phyloP scores from a whole-genome alignment of 371 early-diverging fungal species.

The Mycotypha africana region DNA sequence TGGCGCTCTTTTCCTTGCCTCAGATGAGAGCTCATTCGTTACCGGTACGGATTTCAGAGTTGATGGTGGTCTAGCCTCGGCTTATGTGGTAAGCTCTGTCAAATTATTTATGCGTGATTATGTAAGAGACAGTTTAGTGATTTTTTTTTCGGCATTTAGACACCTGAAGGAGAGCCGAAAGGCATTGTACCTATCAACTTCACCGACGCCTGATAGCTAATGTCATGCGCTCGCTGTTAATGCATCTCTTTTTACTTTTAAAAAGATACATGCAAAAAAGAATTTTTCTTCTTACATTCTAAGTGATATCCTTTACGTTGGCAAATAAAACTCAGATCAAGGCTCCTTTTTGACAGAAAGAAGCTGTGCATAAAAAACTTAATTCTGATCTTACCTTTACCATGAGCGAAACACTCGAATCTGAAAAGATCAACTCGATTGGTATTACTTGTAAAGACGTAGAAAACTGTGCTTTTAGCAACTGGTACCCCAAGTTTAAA shows the following conservation, averaged over 20 bases:
- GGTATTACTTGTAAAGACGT: constrained; percentile 34
- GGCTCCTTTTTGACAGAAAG: too few species aligned
- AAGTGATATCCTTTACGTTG: too few species aligned
- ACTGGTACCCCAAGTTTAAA: constrained; percentile 73
- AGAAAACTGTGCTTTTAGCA: constrained; percentile 62
- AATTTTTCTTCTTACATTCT: too few species aligned
- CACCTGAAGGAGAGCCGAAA: constrained; percentile 46
- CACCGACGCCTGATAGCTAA: constrained; percentile 20
- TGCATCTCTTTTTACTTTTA: too few species aligned
- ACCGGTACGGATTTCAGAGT: constrained; percentile 85
- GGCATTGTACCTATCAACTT: constrained; percentile 44
- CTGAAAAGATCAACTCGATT: neutral
- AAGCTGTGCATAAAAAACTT: too few species aligned
- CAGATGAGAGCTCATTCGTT: constrained; percentile 76
- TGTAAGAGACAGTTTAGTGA: neutral
- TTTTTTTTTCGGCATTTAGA: constrained; percentile 30
- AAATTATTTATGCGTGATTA: neutral
- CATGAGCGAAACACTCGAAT: too few species aligned
- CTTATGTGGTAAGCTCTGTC: constrained; percentile 59
- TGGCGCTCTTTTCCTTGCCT: constrained; percentile 79
- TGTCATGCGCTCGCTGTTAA: too few species aligned
- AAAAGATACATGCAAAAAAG: too few species aligned
- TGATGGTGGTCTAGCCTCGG: constrained; percentile 81
- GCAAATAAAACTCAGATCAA: too few species aligned
- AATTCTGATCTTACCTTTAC: too few species aligned